Evolutionary conservation across 768 basidiomycete species (phyloP), one percentile per base, ranked within the genome.

Genomic region (Glaciozyma martinii): DNA sequence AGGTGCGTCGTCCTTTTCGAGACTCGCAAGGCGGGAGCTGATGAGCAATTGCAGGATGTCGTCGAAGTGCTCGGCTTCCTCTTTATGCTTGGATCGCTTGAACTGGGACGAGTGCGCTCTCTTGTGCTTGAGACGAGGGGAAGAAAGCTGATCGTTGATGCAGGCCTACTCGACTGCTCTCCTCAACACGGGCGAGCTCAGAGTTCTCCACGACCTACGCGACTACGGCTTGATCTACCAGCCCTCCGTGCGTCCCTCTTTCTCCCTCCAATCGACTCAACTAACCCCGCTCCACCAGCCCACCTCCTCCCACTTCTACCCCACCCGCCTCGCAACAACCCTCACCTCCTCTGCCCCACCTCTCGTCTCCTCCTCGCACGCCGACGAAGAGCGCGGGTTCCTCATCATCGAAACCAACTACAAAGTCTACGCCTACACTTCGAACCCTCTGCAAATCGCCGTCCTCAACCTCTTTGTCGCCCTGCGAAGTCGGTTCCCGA

Each of bases 391-490:
- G 43, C 61, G 94, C 76, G 90, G 93, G 19, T 98, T 95, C 79
- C 87, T 98, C 71, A 85, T 98, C 71, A 81, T 99, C 50, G 95
- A 99, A 79, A 98, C 95, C 25, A 98, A 99, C 79, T 98, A 97
- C 79, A 87, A 92, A 71, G 79, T 99, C 68, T 99, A 98, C 76
- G 95, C 95, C 7, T 99, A 99, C 77, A 99, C 95, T 43, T 91
- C 90, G 71, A 98, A 98, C 77, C 89, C 93, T 32, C 81, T 99
- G 29, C 92, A 95, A 78, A 95, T 91, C 50, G 91, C 94, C 23
- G 91, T 99, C 56, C 79, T 99, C 40, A 93, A 93, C 75, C 82
- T 98, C 23, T 99, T 98, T 75, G 85, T 94, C 37, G 84, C 86
- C 16, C 80, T 99, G 76, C 90, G 90, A 77, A 89, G 91, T 71